Evolutionary conservation across 805 yeast genomes (phyloP).

Genomic region (Yarrowia yakushimensis): DNA sequence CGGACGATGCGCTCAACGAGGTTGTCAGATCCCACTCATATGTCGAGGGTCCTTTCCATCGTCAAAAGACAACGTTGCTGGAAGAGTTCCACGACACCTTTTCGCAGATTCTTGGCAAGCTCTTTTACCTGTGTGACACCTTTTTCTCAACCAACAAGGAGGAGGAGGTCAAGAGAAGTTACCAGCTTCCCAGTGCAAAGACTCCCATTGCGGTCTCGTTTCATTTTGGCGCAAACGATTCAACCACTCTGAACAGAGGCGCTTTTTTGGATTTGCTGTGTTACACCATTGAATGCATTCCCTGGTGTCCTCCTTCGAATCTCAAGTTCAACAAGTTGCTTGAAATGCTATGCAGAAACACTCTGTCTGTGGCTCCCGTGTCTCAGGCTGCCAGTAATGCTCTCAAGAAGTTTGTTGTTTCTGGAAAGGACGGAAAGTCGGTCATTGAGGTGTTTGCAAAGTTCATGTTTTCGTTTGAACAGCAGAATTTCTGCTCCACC

Average conservation of each 20-base stretch:
- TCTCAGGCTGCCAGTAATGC: constrained; percentile 62
- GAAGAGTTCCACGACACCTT: constrained; percentile 63
- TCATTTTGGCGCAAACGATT: constrained; percentile 39
- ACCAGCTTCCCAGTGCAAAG: constrained; percentile 38
- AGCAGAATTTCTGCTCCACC: constrained; percentile 43
- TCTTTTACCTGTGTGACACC: constrained; percentile 59
- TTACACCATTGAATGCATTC: constrained; percentile 63
- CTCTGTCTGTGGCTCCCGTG: constrained; percentile 57
- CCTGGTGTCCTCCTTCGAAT: constrained; percentile 58
- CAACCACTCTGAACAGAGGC: constrained; percentile 34
- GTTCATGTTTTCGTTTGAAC: constrained; percentile 75
- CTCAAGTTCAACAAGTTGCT: constrained; percentile 61
- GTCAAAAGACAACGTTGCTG: constrained; percentile 24
- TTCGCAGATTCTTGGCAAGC: constrained; percentile 51
- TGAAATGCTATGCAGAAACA: constrained; percentile 73
- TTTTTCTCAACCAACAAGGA: constrained; percentile 41
- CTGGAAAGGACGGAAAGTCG: constrained; percentile 63
- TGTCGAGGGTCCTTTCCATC: constrained; percentile 9
- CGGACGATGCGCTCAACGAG: constrained; percentile 44
- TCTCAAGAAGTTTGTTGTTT: constrained; percentile 56
- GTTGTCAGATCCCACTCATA: neutral
- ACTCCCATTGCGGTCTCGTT: constrained; percentile 41
- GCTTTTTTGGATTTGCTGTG: constrained; percentile 61
- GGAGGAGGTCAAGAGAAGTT: constrained; percentile 37
- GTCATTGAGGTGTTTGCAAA: constrained; percentile 73